phyloP scores from a whole-genome alignment of 176 grass and related monocot genomes.

The Carex parvula region DNA sequence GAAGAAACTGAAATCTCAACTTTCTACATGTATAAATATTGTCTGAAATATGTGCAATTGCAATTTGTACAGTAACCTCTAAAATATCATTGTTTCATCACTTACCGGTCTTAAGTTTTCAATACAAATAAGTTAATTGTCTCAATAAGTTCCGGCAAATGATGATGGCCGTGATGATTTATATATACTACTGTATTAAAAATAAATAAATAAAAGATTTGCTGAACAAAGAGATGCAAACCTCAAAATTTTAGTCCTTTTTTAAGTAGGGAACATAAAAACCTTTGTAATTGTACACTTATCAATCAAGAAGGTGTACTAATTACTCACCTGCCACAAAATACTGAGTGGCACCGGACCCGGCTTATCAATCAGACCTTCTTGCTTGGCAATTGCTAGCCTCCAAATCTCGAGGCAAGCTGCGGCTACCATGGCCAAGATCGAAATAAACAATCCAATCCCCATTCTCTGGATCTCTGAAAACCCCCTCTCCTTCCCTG shows the following conservation, averaged over 20 bases:
- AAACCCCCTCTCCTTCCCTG: slow-evolving; percentile 72
- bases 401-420: slow-evolving; percentile 65
- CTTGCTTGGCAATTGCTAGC: slow-evolving; percentile 43
- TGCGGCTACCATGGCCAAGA: slow-evolving; percentile 65
- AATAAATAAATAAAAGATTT: neutral
- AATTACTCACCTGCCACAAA: slow-evolving; percentile 49
- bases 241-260: neutral
- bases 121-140: neutral
- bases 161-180: neutral
- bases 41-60: neutral
- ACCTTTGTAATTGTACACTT: neutral
- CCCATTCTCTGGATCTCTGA: slow-evolving; percentile 81
- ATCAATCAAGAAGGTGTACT: neutral
- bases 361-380: slow-evolving; percentile 49
- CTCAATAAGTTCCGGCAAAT: neutral
- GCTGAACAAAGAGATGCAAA: neutral
- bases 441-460: slow-evolving; percentile 71
- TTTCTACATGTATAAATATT: neutral
- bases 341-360: slow-evolving; percentile 72
- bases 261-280: neutral
- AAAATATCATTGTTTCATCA: neutral
- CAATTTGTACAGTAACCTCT: neutral
- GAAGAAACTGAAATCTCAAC: neutral
- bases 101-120: neutral
- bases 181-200: neutral